Conservation (phyloP, 306 rosid genomes). For the Macrotyloma uniflorum region DNA sequence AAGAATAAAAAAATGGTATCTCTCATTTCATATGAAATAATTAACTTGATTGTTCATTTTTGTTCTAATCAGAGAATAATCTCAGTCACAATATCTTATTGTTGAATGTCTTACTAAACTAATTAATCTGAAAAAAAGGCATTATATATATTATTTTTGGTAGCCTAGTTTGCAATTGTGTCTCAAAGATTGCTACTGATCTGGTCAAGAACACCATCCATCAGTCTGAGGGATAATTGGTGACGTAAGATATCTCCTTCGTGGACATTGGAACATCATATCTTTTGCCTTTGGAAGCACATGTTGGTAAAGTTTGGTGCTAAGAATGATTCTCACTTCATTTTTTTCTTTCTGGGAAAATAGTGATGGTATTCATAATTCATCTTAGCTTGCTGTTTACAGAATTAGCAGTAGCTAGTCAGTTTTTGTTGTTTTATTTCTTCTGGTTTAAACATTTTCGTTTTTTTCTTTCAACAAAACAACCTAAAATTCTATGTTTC, state of each 20-base stretch:
- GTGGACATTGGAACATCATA: neutral
- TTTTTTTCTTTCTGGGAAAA: neutral
- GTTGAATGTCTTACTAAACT: no score
- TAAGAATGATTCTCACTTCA: neutral
- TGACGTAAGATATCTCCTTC: neutral
- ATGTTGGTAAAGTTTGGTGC: neutral
- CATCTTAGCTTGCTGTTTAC: neutral
- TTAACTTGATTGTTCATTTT: neutral
- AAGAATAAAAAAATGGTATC: neutral
- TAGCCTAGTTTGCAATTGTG: neutral
- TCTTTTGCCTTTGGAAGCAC: neutral
- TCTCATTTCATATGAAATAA: neutral
- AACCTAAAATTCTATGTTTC: neutral
- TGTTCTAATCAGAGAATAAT: no score
- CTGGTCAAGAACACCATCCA: neutral
- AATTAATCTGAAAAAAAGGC: neutral
- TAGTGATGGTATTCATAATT: neutral
- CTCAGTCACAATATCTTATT: no score
- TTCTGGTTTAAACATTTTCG: no score
- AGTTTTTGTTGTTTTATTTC: neutral
- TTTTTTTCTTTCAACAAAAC: no score
- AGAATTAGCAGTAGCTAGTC: neutral
- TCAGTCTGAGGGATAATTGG: neutral
- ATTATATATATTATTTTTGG: neutral
- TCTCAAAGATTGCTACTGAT: neutral